These are phyloP conservation scores for Quercus alba DNA, from an alignment of 306 rosid species.

Conservation along the genomic window DNA sequence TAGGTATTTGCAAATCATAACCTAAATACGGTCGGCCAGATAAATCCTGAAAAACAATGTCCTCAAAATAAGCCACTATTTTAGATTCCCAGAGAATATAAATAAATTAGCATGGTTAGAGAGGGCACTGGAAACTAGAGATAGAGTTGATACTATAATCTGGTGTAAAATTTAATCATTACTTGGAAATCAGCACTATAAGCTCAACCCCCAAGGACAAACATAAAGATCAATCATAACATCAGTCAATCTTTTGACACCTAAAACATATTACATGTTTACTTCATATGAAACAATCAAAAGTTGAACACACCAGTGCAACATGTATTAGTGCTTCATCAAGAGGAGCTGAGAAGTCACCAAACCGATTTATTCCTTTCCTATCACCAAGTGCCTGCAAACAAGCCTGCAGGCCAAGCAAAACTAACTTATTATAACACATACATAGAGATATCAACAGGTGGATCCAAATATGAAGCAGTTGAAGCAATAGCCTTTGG, in stretches of 20 bases:
- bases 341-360: slow-evolving; percentile 94
- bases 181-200: not conserved
- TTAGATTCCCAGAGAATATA: not conserved
- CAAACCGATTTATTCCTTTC: slow-evolving; percentile 93
- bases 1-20: slow-evolving; percentile 74
- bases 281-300: not conserved
- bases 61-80: not conserved
- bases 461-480: not conserved
- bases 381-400: slow-evolving; percentile 94
- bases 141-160: slow-evolving; percentile 7
- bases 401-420: slow-evolving; percentile 58
- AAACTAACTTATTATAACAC: slow-evolving; percentile 6
- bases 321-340: slow-evolving; percentile 93
- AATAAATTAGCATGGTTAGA: slow-evolving; percentile 3
- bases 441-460: not conserved
- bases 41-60: slow-evolving; percentile 66
- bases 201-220: not conserved
- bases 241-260: not conserved
- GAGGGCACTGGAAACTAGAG: slow-evolving; percentile 1
- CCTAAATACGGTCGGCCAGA: slow-evolving; percentile 90
- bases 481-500: not conserved
- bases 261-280: not conserved
- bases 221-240: not conserved
- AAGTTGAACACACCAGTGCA: slow-evolving; percentile 61
- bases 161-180: not conserved